Evolutionary conservation across 2,329 filamentous ascomycete genomes (phyloP).

Genomic region (Stagonosporopsis tanaceti): DNA sequence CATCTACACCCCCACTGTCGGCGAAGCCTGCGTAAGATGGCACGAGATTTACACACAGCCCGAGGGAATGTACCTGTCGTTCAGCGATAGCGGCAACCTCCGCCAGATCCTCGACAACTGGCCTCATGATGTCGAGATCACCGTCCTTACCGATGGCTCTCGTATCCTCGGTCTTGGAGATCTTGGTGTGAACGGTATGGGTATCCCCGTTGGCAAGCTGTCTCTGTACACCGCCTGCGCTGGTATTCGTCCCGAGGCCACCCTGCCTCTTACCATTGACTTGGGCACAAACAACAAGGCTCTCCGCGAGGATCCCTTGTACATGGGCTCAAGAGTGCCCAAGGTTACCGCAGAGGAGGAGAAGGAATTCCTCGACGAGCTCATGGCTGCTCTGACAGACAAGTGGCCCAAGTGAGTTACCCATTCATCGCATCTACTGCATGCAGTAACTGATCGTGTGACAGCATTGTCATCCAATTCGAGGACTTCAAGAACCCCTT

Average conservation of each 20-base stretch:
- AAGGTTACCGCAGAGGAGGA: constrained; percentile 81
- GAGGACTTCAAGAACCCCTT: constrained; percentile 99
- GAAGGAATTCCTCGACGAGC: constrained; percentile 93
- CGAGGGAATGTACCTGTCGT: constrained; percentile 95
- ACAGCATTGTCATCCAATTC: constrained; percentile 82
- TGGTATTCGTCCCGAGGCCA: constrained; percentile 82
- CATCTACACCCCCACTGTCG: constrained; percentile 90
- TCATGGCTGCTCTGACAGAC: constrained; percentile 91
- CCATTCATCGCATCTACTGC: constrained; percentile 6
- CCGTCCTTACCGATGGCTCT: constrained; percentile 94
- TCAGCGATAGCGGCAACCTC: constrained; percentile 90
- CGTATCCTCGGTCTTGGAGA: constrained; percentile 93
- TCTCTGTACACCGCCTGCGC: constrained; percentile 94
- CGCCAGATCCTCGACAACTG: constrained; percentile 90
- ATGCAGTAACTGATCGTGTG: constrained; percentile 41
- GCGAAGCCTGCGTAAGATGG: constrained; percentile 96
- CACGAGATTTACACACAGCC: constrained; percentile 94
- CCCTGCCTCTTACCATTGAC: constrained; percentile 69
- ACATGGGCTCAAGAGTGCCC: constrained; percentile 86
- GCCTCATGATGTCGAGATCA: constrained; percentile 94
- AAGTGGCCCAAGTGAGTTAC: constrained; percentile 69
- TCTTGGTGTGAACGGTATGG: constrained; percentile 95
- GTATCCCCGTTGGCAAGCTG: constrained; percentile 96
- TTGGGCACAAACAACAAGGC: constrained; percentile 70
- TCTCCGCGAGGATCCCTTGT: constrained; percentile 80